A percentile compares a stretch with the other conserved stretches of the same genome.
These are phyloP conservation scores for Blastobotrys arbuscula DNA, from an alignment of 1,139 yeast species.

Conservation along the genomic window DNA sequence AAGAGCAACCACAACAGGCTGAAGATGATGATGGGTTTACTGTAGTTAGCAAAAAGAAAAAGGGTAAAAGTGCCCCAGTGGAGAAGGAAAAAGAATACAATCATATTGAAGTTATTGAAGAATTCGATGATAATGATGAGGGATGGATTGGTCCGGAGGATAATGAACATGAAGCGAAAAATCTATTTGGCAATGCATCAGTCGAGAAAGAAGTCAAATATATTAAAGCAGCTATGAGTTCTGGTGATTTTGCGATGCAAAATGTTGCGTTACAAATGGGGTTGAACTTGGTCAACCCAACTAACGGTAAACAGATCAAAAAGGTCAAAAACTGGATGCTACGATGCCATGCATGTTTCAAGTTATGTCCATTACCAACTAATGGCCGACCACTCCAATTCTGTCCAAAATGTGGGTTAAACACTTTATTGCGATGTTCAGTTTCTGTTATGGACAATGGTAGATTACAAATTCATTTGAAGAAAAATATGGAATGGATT, in stretches of 20 bases:
- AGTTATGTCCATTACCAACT: conserved; percentile 69
- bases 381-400: conserved; percentile 76
- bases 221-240: conserved; percentile 72
- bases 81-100: not conserved
- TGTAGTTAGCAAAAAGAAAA: conserved; percentile 22
- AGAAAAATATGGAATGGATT: conserved; percentile 90
- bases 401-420: conserved; percentile 96
- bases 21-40: conserved; percentile 32
- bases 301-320: conserved; percentile 79
- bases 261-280: conserved; percentile 92
- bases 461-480: conserved; percentile 80
- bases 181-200: conserved; percentile 65
- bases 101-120: conserved; percentile 35
- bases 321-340: conserved; percentile 88
- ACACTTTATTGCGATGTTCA: conserved; percentile 83
- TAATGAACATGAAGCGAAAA: conserved; percentile 49
- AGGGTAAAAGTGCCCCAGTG: conserved; percentile 10
- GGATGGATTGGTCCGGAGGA: conserved; percentile 63
- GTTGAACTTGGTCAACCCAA: conserved; percentile 73
- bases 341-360: conserved; percentile 96
- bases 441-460: conserved; percentile 83
- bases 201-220: conserved; percentile 49
- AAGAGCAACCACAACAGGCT: conserved; percentile 13
- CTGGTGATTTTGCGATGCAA: conserved; percentile 97
- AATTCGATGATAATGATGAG: conserved; percentile 64